A percentile compares a stretch with the other conserved stretches of the same genome.
These are phyloP conservation scores for Warburgia ugandensis DNA, from an alignment of 164 flowering plant genomes.

Conservation along the genomic window DNA sequence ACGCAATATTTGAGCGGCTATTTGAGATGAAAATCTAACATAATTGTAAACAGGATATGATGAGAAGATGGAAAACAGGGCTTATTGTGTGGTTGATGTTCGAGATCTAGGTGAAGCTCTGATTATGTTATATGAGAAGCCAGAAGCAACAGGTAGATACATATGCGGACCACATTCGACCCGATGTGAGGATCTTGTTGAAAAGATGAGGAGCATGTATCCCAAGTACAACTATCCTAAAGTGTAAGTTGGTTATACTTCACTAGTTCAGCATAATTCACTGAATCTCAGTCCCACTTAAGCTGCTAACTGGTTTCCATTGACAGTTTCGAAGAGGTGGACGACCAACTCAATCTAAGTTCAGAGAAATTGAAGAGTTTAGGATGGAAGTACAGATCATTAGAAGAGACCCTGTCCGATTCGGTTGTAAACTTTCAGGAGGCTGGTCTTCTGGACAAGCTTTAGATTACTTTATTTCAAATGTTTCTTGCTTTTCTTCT, in stretches of 20 bases:
- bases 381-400: slow-evolving; percentile 36
- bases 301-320: background rate
- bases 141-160: slow-evolving; percentile 37
- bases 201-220: slow-evolving; percentile 14
- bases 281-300: background rate
- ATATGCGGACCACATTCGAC: slow-evolving; percentile 10
- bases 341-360: background rate
- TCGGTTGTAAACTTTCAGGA: slow-evolving; percentile 25
- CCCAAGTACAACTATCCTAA: slow-evolving; percentile 15
- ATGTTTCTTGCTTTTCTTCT: background rate
- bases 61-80: background rate
- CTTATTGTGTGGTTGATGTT: slow-evolving; percentile 28
- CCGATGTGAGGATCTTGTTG: background rate
- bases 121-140: slow-evolving; percentile 28
- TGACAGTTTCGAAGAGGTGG: background rate
- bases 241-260: slow-evolving; percentile 1
- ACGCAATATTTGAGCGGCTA: no score
- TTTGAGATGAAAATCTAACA: no score
- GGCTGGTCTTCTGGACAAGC: slow-evolving; percentile 19
- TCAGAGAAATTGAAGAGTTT: slow-evolving; percentile 32
- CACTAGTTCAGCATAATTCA: background rate
- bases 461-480: background rate
- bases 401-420: slow-evolving; percentile 40
- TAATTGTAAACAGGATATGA: no score
- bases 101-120: slow-evolving; percentile 43